Evolutionary conservation across 2,329 filamentous ascomycete species (phyloP).

Genomic region (Apiospora kogelbergensis): DNA sequence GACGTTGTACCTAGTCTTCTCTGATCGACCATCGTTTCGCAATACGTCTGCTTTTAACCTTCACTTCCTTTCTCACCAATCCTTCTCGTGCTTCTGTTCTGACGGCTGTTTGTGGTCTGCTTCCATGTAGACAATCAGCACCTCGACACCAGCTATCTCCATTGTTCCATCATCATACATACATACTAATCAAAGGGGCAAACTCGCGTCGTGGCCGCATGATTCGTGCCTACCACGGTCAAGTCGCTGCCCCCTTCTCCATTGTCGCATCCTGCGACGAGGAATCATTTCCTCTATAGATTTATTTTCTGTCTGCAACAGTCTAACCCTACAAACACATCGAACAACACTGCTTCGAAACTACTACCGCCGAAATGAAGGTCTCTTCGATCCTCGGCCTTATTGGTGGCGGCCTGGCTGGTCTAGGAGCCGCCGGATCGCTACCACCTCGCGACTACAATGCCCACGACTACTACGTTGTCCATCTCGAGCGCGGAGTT

Average conservation of each 20-base stretch:
- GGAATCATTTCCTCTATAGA: not conserved
- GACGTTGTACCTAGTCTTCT: not conserved
- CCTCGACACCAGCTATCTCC: not conserved
- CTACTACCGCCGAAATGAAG: conserved; percentile 44
- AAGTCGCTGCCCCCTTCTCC: not conserved
- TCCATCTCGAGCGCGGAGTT: conserved; percentile 71
- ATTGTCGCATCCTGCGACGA: conserved; percentile 6
- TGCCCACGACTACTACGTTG: conserved; percentile 86
- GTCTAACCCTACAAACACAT: not conserved
- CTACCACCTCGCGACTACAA: conserved; percentile 69
- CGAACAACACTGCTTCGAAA: not conserved
- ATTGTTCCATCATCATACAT: not conserved
- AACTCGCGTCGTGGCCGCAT: not conserved
- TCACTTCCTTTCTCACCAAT: conserved; percentile 3
- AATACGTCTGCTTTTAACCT: not conserved
- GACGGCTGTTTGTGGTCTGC: not conserved
- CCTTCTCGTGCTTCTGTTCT: not conserved
- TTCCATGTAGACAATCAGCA: not conserved
- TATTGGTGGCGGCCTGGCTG: conserved; percentile 45
- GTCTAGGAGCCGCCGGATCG: conserved; percentile 44
- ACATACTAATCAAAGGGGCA: conserved; percentile 3
- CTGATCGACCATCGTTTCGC: not conserved
- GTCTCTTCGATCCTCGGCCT: conserved; percentile 52
- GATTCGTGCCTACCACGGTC: not conserved
- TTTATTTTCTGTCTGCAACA: not conserved